Conservation (phyloP, 495 filamentous ascomycete genomes). For the Podospora anserina region DNA sequence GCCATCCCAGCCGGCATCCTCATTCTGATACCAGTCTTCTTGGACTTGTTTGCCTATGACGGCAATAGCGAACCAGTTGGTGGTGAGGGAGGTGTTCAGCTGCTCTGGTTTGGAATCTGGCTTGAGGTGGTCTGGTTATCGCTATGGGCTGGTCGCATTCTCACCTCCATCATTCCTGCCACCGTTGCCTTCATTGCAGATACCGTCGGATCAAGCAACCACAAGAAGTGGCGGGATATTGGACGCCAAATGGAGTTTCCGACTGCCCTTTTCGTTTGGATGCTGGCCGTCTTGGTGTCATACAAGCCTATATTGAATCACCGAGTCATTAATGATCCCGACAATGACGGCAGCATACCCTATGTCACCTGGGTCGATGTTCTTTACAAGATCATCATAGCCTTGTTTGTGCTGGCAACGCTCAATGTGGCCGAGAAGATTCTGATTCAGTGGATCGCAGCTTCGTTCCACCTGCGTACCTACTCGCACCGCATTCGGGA, state of each 20-base stretch:
- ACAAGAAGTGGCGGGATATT: slow-evolving; percentile 92
- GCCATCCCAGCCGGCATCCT: slow-evolving; percentile 72
- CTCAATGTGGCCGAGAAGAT: slow-evolving; percentile 92
- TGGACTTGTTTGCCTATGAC: slow-evolving; percentile 66
- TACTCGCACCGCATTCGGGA: slow-evolving; percentile 89
- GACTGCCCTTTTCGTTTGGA: slow-evolving; percentile 87
- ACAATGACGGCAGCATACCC: slow-evolving; percentile 45
- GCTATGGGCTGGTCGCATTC: slow-evolving; percentile 77
- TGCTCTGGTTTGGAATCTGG: slow-evolving; percentile 95
- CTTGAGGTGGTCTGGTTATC: slow-evolving; percentile 90
- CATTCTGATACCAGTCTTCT: slow-evolving; percentile 74
- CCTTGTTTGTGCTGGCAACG: slow-evolving; percentile 72
- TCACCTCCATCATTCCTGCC: slow-evolving; percentile 70
- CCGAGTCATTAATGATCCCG: slow-evolving; percentile 46
- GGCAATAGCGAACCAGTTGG: slow-evolving; percentile 41
- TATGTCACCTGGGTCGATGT: slow-evolving; percentile 67
- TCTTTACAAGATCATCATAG: slow-evolving; percentile 83
- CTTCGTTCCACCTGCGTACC: slow-evolving; percentile 86
- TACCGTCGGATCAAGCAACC: slow-evolving; percentile 74
- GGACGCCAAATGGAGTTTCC: slow-evolving; percentile 83
- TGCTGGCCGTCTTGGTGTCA: slow-evolving; percentile 73
- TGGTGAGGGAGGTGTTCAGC: slow-evolving; percentile 68
- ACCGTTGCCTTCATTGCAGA: slow-evolving; percentile 64
- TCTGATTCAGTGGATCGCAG: slow-evolving; percentile 90
- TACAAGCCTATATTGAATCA: slow-evolving; percentile 74